Evolutionary conservation across 1,284 basidiomycete species (phyloP), one percentile per base, ranked within the genome.

Genomic region (Ustilago crameri): DNA sequence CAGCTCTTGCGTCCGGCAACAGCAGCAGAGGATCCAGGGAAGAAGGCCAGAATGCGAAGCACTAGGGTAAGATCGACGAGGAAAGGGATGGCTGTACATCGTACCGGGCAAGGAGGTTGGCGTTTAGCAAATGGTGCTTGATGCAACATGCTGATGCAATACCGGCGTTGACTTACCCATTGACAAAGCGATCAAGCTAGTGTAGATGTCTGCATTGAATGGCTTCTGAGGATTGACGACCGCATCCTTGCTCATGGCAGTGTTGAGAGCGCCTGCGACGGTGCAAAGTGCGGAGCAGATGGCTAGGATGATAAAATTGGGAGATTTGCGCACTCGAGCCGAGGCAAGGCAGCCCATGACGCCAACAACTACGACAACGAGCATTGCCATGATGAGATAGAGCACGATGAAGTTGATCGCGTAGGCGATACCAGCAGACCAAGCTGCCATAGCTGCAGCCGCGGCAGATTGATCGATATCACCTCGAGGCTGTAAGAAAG

Each of bases 401-500:
- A 65, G 55, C 2, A 58, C 44, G 47, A 65, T 58, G 18, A 53
- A 65, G 46, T 57, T 57, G 62, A 65, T 65, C n/a, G 62, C 62
- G n/a, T 58, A 65, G 41, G 51, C 55, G 42, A 58, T 58, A 3
- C 55, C 55, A n/a, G 55, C 62, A n/a, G 56, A 57, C 51, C 55
- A 65, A 9, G 62, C 55, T 2, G 55, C 55, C 55, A 65, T 65
- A 15, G 61, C 61, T 15, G 61, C 54, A 1, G 48, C 54, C 14
- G 55, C 50, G 2, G 62, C 61, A 17, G 53, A 54, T n/a, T 52
- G 51, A 23, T 60, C 50, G 5, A 52, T 44, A 10, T 48, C 59
- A 43, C 52, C 58, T 20, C 58, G 57, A 9, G 44, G 17, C 14
- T 22, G 22, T 9, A 52, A 15, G 12, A 43, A 34, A 9, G 38